These are phyloP conservation scores for Globisporangium cystogenes DNA, from an alignment of 352 stramenopile genomes.

Conservation along the genomic window DNA sequence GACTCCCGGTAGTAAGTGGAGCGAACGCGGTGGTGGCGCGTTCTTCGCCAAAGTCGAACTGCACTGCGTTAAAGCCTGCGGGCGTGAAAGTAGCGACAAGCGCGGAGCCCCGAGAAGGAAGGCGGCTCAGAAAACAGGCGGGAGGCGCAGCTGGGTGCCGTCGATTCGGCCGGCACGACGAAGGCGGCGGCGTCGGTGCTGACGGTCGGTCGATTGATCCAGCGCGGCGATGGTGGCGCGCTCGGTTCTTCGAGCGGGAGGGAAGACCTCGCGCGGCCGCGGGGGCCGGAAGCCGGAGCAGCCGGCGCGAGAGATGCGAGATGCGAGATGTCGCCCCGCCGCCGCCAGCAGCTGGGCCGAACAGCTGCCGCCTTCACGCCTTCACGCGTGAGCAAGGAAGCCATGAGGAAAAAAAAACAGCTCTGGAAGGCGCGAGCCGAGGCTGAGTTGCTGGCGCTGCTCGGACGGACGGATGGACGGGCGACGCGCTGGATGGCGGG, in stretches of 20 bases:
- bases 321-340: not conserved
- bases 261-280: too few species aligned
- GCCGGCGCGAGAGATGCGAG: too few species aligned
- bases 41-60: slow-evolving; percentile 27
- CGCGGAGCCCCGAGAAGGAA: not conserved
- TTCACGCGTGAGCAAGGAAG: too few species aligned
- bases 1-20: slow-evolving; percentile 11
- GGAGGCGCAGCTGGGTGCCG: not conserved
- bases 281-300: too few species aligned
- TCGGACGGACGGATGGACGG: too few species aligned
- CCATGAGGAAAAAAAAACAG: slow-evolving; percentile 2
- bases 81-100: not conserved
- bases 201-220: too few species aligned
- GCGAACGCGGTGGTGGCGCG: slow-evolving; percentile 6
- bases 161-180: too few species aligned
- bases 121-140: not conserved
- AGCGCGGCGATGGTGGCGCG: too few species aligned
- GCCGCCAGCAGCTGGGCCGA: not conserved
- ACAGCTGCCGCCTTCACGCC: not conserved
- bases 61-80: not conserved
- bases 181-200: too few species aligned
- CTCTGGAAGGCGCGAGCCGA: not conserved
- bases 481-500: too few species aligned
- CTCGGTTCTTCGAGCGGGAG: too few species aligned
- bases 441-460: too few species aligned